Evolutionary conservation across 805 yeast species (phyloP).

Genomic region (Wickerhamomyces canadensis): DNA sequence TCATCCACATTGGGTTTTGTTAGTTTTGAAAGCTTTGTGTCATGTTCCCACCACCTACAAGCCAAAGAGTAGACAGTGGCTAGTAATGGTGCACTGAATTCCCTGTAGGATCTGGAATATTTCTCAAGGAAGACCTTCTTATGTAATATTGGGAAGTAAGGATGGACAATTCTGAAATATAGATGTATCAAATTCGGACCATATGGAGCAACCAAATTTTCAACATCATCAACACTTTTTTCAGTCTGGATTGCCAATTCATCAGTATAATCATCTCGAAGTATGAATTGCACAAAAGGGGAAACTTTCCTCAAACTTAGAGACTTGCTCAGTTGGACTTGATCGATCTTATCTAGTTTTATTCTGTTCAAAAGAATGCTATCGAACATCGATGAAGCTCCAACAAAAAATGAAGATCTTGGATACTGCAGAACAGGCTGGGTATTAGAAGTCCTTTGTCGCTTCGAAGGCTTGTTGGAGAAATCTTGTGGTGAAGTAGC

Average conservation of each 20-base stretch:
- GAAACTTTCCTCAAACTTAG: conserved; percentile 76
- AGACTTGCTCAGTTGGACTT: conserved; percentile 63
- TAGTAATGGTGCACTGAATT: conserved; percentile 82
- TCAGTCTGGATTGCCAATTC: conserved; percentile 64
- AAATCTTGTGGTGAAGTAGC: conserved; percentile 15
- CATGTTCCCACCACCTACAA: conserved; percentile 85
- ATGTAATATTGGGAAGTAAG: conserved; percentile 86
- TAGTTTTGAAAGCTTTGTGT: conserved; percentile 63
- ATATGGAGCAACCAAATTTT: conserved; percentile 83
- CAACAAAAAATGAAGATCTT: conserved; percentile 81
- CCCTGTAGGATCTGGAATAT: conserved; percentile 85
- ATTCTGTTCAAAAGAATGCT: conserved; percentile 59
- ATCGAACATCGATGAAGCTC: conserved; percentile 85
- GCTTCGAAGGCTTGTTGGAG: conserved; percentile 25
- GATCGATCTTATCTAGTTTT: conserved; percentile 67
- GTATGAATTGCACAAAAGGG: conserved; percentile 64
- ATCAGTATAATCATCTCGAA: conserved; percentile 76
- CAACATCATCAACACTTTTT: conserved; percentile 77
- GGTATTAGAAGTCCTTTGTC: conserved; percentile 7
- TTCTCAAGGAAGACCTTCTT: conserved; percentile 89
- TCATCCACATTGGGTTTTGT: conserved; percentile 76
- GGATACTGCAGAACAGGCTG: conserved; percentile 70
- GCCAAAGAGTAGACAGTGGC: conserved; percentile 91
- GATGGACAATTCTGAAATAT: conserved; percentile 83
- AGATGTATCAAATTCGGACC: conserved; percentile 77